Evolutionary conservation across 306 rosid genomes (phyloP).

Genomic region (Cucurbita argyrosperma): DNA sequence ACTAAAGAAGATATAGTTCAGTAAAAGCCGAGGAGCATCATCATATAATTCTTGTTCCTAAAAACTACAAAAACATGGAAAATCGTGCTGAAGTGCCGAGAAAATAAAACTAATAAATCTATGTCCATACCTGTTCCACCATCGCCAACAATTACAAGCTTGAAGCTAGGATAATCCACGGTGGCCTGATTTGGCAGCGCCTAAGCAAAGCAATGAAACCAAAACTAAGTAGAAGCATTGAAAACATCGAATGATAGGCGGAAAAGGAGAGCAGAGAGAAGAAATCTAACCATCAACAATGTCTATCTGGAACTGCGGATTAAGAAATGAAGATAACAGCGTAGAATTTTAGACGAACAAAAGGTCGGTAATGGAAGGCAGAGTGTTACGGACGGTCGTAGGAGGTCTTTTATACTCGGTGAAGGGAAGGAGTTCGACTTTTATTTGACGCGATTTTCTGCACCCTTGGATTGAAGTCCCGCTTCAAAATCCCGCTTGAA

Average conservation of each 20-base stretch:
- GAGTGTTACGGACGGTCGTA: not conserved
- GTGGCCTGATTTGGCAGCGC: slow-evolving; percentile 73
- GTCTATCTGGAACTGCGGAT: not conserved
- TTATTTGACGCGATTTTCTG: slow-evolving; percentile 12
- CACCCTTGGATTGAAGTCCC: slow-evolving; percentile 8
- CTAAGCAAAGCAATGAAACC: slow-evolving; percentile 10
- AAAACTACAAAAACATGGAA: not conserved
- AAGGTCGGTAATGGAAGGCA: not conserved
- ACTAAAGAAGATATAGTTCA: not conserved
- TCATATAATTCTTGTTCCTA: not conserved
- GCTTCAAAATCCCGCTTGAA: slow-evolving; percentile 18
- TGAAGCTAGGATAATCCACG: slow-evolving; percentile 68
- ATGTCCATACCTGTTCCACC: slow-evolving; percentile 59
- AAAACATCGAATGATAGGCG: not conserved
- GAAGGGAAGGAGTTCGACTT: slow-evolving; percentile 5
- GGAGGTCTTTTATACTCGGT: not conserved
- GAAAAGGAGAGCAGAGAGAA: not conserved
- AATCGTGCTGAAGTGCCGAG: not conserved
- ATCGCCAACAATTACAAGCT: slow-evolving; percentile 76
- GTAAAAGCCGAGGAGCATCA: not conserved
- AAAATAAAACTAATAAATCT: not conserved
- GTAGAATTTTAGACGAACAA: not conserved
- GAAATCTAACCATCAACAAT: not conserved
- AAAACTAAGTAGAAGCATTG: not conserved
- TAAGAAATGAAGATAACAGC: not conserved